Evolutionary conservation across 495 filamentous ascomycete species (phyloP), one percentile per base, ranked within the genome.

Genomic region (Daldinia loculata): DNA sequence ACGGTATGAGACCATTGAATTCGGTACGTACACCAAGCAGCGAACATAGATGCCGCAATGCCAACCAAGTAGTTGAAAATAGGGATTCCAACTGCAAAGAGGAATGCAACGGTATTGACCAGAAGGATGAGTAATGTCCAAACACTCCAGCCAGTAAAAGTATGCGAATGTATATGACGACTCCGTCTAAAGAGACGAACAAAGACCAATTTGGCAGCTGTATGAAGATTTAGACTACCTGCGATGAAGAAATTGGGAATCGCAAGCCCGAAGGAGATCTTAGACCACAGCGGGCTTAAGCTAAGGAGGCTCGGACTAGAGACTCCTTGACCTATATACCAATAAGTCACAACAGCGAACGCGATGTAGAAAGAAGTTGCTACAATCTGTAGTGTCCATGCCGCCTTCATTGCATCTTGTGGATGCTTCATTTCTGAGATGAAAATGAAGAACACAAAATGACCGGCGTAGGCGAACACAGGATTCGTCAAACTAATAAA

Each of bases 251-350:
- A 88, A 15, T 91, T 92, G 0, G 91, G 91, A 9, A 90, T 86
- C 17, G 91, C 90, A 67, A 93, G 84, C 1, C 90, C 90, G 73
- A 90, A 93, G 3, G 90, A 87, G 34, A 91, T 82, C 76, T 91
- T 92, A 26, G 83, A 82, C 52, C 90, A 80, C 0, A 86, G 29
- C 1, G 84, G 84, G 7, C 83, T 80, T 2, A 88, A 82, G 5
- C 86, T 85, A 15, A 85, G 83, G 2, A 92, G 81, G 4, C 89
- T 89, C 0, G 90, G 90, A 6, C 85, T 87, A 0, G 79, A 70
- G 15, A 92, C 89, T 8, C 77, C 70, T 12, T 80, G 73, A 1
- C 91, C 91, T 22, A 86, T 83, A 72, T 84, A 93, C 79, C 82
- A 84, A 78, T 93, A 92, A 50, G 89, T 89, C 4, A 92, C 88